These are phyloP conservation scores for Rhazya stricta DNA, from an alignment of 257 asterid genomes.

Conservation along the genomic window DNA sequence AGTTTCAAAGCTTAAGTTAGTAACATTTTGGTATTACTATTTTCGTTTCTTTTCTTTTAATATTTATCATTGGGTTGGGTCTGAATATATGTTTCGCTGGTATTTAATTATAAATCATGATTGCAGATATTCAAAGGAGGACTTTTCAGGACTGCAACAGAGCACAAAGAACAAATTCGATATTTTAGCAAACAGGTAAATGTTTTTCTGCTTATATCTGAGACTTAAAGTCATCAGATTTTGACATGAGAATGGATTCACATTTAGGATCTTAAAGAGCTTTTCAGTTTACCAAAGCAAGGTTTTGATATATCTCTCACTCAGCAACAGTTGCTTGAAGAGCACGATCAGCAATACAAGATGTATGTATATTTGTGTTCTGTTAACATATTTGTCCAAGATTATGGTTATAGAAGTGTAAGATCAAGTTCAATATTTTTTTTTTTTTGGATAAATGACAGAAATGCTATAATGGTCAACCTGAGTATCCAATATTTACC, in stretches of 20 bases:
- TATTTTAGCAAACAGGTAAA: slow-evolving; percentile 88
- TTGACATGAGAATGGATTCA: background rate
- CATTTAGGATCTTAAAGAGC: slow-evolving; percentile 79
- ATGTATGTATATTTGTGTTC: slow-evolving; percentile 40
- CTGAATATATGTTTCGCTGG: slow-evolving; percentile 7
- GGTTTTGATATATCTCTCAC: slow-evolving; percentile 87
- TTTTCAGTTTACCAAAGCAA: slow-evolving; percentile 67
- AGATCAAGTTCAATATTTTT: background rate
- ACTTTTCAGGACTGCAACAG: slow-evolving; percentile 92
- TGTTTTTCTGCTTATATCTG: background rate
- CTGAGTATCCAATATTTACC: background rate
- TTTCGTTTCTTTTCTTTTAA: background rate
- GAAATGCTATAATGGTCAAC: background rate
- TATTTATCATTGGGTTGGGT: background rate
- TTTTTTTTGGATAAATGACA: background rate
- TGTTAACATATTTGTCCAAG: background rate
- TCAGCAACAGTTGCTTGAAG: slow-evolving; percentile 82
- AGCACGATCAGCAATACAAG: slow-evolving; percentile 73
- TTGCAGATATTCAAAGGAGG: slow-evolving; percentile 95
- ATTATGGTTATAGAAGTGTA: background rate
- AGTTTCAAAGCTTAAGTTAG: background rate
- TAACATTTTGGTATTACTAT: background rate
- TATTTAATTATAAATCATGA: slow-evolving; percentile 13
- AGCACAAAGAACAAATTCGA: slow-evolving; percentile 83
- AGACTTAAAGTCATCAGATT: background rate